Base-by-base conservation (phyloP, 2,329 filamentous ascomycete species). In the Ascochyta fabae region DNA sequence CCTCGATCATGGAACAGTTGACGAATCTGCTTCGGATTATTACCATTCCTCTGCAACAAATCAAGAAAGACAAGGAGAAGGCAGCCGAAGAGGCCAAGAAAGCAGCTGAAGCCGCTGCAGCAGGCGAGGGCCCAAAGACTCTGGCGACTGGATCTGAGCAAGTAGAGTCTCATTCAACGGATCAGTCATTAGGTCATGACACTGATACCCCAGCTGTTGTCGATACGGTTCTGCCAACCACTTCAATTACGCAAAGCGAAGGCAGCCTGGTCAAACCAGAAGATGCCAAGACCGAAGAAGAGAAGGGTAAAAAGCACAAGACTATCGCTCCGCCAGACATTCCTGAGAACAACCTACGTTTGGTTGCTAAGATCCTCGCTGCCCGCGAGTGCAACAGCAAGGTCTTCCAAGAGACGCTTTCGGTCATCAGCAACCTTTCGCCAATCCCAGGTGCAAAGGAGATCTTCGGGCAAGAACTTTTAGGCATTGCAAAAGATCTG, bases 391-490 rank as follows among this genome's bases (percentile, higher is more conserved):
- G 95, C 78, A 96, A 92, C 71, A 93, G 91, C 60, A 97, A 96
- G 81, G 98, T 95, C 0, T 99, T 99, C 83, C 91, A 95, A 72
- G 96, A 98, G 75, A 98, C 95, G 0, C 85, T 99, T 49, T 95
- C 94, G 15, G 96, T 96, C n/a, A 96, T 99, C 81, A 98, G 96
- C 79, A 97, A 98, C 70, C 84, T 99, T 39, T 98, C 93, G 5
- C 88, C 91, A 35, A 95, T 99, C 58, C 92, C 94, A 15, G 92
- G 90, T 12, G 92, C 94, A 16, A 95, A 96, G 77, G 86, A 90
- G 48, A 84, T 92, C 10, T 98, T 99, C 73, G 95, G 95, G n/a
- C 88, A 90, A 64, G 94, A 99, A 77, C 84, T 99, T 46, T 91
- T 96, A 55, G 84, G 86, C 44, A 94, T 97, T 76, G 93, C 95